Base-by-base conservation (phyloP, 306 rosid species). In the Leucaena leucocephala region DNA sequence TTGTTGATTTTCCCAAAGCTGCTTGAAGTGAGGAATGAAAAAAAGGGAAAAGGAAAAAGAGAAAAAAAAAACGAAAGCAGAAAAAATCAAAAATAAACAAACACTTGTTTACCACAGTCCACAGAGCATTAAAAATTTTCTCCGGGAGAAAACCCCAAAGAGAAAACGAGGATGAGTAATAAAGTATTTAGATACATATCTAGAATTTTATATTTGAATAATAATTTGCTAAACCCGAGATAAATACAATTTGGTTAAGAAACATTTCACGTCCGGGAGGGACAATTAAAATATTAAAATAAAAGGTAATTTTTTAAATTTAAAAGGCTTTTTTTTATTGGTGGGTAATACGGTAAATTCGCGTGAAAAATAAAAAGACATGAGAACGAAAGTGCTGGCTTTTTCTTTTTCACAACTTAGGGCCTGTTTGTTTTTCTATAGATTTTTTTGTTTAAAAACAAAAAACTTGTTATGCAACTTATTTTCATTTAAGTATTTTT, bases 261-360 rank as follows among this genome's bases (percentile, higher is more conserved):
- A 71, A 8, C 79, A 80, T 88, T 89, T 93, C 87, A 85, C 87
- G 90, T 93, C 94, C 98, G 94, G 80, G 85, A 84, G 81, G 85
- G 89, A 68, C 76, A 82, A 84, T 82, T 81, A 42, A 76, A 80
- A 71, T 68, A 82, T 78, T 35, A 19, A 55, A 55, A 55, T 55
- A 55, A 55, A 27, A 27, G n/a, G 62, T 27, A 34, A 55, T 55
- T 55, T 55, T n/a, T 39, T 2, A 11, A 44, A 85, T 81, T 67
- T 40, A 10, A 69, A 21, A 36, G 9, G 45, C 5, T 6, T 17
- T 36, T 63, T 80, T 80, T 49, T 52, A 72, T 57, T 6, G 4
- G 78, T 66, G 90, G 86, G 74, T 73, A 83, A 52, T 67, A 71
- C 70, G 80, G 91, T 86, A 81, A 93, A 79, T 64, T 79, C 15